phyloP scores from a whole-genome alignment of 805 yeast genomes.

The Metschnikowia orientalis region DNA sequence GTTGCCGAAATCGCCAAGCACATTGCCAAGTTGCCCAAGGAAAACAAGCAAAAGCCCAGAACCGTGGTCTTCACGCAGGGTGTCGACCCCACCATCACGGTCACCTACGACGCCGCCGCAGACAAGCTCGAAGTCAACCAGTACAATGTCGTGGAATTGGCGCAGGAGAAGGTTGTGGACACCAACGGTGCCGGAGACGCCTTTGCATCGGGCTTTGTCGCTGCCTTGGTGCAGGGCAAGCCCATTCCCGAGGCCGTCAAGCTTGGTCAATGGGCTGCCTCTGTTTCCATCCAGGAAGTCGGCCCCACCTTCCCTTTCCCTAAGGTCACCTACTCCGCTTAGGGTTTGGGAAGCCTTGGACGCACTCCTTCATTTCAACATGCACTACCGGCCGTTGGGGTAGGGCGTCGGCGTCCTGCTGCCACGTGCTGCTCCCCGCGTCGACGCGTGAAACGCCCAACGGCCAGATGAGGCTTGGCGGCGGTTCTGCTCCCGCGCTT shows the following conservation, averaged over 20 bases:
- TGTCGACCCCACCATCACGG: slow-evolving; percentile 82
- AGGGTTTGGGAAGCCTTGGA: too few species aligned
- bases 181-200: slow-evolving; percentile 99
- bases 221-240: slow-evolving; percentile 77
- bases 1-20: slow-evolving; percentile 74
- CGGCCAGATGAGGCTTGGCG: too few species aligned
- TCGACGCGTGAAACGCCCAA: too few species aligned
- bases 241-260: slow-evolving; percentile 58
- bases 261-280: slow-evolving; percentile 96
- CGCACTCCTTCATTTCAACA: slow-evolving; percentile 20
- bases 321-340: slow-evolving; percentile 54
- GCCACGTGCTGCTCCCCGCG: too few species aligned
- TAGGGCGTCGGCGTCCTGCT: too few species aligned
- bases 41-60: slow-evolving; percentile 63
- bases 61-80: slow-evolving; percentile 95
- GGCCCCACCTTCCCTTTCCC: slow-evolving; percentile 94
- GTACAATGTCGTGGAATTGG: slow-evolving; percentile 71
- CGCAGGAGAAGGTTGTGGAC: slow-evolving; percentile 66
- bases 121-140: slow-evolving; percentile 46
- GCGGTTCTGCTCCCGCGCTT: too few species aligned
- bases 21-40: slow-evolving; percentile 77
- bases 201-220: slow-evolving; percentile 93
- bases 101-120: slow-evolving; percentile 47
- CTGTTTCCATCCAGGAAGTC: slow-evolving; percentile 82
- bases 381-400: too few species aligned